Base-by-base conservation (phyloP, 768 basidiomycete genomes). In the Tubosaeta sp. region DNA sequence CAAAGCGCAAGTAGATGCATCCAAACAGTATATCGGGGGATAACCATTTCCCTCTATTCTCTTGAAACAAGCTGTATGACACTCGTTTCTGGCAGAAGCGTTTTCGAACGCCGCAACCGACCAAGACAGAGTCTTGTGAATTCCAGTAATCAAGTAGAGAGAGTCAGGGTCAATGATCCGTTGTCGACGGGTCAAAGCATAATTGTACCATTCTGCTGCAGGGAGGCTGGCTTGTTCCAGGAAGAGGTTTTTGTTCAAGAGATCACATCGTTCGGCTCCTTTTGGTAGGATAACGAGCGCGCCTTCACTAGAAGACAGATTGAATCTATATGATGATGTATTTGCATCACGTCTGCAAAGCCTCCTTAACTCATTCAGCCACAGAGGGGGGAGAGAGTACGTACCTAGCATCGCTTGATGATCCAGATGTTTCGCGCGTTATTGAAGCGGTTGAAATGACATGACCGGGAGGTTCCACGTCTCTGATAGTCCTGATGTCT, bases 231-330 rank as follows among this genome's bases (percentile, higher is more conserved):
- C 65, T 26, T 60, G 59, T 1, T 59, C 51, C 2, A 51, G 22
- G 22, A 70, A 67, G 14, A 31, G 39, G 27, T 13, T 17, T 0
- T 51, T 26, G n/a, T 69, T 61, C 16, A 53, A 54, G 19, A 69
- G 61, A 11, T 65, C 59, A 14, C 53, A 34, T 10, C 56, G 56
- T 16, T 33, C 29, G 0, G 68, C 65, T 1, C 69, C 72, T 29
- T 68, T 59, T 1, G 72, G 70, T 17, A 73, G 59, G 14, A 65
- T 51, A 8, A 73, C 56, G 7, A 71, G 50, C 6, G 73, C 68
- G 0, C 67, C 71, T 55, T 62, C 66, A 4, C 25, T 34, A 0
- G 60, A 54, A 0, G 60, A 52, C 4, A 61, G 29, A n/a, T 19
- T 27, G 10, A 60, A 56, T 13, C 55, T 49, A 13, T 22, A 22